phyloP scores from a whole-genome alignment of 2,329 filamentous ascomycete genomes.

The Acrocalymma vagum region DNA sequence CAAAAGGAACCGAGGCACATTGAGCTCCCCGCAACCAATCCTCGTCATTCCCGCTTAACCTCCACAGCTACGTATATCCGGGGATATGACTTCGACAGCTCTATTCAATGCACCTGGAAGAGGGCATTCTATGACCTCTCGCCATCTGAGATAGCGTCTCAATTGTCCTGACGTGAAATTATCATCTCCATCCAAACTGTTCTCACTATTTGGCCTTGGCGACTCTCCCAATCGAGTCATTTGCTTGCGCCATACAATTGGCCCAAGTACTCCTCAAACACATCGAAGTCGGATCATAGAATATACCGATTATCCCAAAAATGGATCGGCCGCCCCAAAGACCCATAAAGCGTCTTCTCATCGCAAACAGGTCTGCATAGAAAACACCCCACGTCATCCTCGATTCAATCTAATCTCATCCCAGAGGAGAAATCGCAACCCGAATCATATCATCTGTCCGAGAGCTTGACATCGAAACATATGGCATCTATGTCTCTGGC shows the following conservation, averaged over 20 bases:
- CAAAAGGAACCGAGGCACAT: slow-evolving; percentile 40
- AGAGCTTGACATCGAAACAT: slow-evolving; percentile 65
- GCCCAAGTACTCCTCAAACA: no score
- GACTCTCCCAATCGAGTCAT: slow-evolving; percentile 19
- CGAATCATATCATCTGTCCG: slow-evolving; percentile 68
- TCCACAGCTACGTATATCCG: neutral
- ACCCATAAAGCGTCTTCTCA: slow-evolving; percentile 59
- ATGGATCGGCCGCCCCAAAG: slow-evolving; percentile 36
- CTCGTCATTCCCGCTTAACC: slow-evolving; percentile 8
- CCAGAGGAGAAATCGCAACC: slow-evolving; percentile 71
- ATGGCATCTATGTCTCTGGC: slow-evolving; percentile 62
- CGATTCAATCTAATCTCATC: slow-evolving; percentile 6
- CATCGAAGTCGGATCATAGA: neutral
- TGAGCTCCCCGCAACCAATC: slow-evolving; percentile 28
- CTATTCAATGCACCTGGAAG: no score
- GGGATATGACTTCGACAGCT: no score
- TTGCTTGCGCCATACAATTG: neutral
- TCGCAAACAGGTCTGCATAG: slow-evolving; percentile 60
- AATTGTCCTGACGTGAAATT: no score
- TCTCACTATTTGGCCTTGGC: slow-evolving; percentile 4
- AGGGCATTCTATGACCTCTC: no score
- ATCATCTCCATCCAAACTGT: no score
- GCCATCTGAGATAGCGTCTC: no score
- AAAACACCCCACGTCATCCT: no score
- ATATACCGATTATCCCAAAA: neutral